Evolutionary conservation across 228 moss, liverwort and hornwort genomes (phyloP), one percentile per base, ranked within the genome.

Genomic region (Sphagnum fallax): DNA sequence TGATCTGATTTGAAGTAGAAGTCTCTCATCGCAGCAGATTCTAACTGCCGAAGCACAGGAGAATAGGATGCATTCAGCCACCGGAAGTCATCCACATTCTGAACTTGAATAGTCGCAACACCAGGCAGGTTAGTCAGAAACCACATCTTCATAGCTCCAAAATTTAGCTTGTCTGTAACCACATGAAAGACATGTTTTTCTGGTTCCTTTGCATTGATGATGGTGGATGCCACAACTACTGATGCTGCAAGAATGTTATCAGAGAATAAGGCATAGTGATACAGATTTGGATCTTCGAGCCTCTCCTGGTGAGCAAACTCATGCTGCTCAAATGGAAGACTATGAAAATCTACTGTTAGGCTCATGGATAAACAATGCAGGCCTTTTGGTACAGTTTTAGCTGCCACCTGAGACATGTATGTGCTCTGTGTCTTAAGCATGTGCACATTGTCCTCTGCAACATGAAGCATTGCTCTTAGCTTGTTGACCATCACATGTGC

Each of bases 71-170:
- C 74, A 65, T 98, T 98, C 47, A 98, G 87, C 98, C 98, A 98
- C 82, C 86, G 90, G 50, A 94, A 94, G 72, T 92, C 94, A 77
- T 98, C 92, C 60, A 94, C 90, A 62, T 89, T 98, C 73, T 92
- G 75, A 65, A 98, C 89, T 73, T 94, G 81, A 67, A 98, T 84
- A 68, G 98, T 90, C 15, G 98, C 94, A 60, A 73, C 73, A 6
- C 84, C 86, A 52, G 98, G 98, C 55, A 89, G 92, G 79, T 98
- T 98, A 13, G 80, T 80, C 57, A 98, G 77, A 74, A 94, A 98
- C 98, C 98, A 98, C 87, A 94, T 90, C 70, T 90, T 92, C 94
- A 98, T 98, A 12, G 94, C 98, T 68, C 92, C 98, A 53, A 81
- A 90, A 65, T 92, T 98, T 81, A 94, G 84, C 75, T 85, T 92